A percentile compares a stretch with the other conserved stretches of the same genome.
Evolutionary conservation across 2,329 filamentous ascomycete species (phyloP).

Genomic region (Domatiomyces catenatus): DNA sequence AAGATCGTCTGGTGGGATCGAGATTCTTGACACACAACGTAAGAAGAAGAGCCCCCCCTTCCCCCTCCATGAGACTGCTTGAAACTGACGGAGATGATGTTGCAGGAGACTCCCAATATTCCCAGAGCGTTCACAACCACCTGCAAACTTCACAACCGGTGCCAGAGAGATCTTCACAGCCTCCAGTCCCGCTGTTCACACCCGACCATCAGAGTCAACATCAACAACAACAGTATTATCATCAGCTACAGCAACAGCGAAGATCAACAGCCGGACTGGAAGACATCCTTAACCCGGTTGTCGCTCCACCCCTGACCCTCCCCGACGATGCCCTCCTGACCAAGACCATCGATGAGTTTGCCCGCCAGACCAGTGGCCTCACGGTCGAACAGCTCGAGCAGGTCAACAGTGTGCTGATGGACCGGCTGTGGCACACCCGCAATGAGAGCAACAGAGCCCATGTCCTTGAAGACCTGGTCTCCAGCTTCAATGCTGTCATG

Average conservation of each 20-base stretch:
- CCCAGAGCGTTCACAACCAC: conserved; percentile 2
- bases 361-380: conserved; percentile 55
- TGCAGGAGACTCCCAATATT: conserved; percentile 21
- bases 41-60: conserved; percentile 20
- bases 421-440: conserved; percentile 65
- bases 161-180: conserved; percentile 3
- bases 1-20: conserved; percentile 39
- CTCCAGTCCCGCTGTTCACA: conserved; percentile 7
- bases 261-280: conserved; percentile 6
- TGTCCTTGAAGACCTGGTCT: conserved; percentile 39
- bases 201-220: neutral
- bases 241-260: neutral
- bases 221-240: neutral
- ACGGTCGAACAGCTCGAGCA: conserved; percentile 92
- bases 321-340: conserved; percentile 37
- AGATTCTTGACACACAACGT: conserved; percentile 50
- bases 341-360: conserved; percentile 47
- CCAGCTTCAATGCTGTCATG: conserved; percentile 13
- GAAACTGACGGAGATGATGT: neutral
- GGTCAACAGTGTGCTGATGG: conserved; percentile 80
- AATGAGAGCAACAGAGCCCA: conserved; percentile 69
- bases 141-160: neutral
- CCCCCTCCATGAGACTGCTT: neutral
- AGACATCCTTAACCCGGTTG: conserved; percentile 14
- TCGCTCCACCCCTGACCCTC: conserved; percentile 12